phyloP scores from a whole-genome alignment of 371 early-diverging fungal genomes.

The Synchytrium microbalum region DNA sequence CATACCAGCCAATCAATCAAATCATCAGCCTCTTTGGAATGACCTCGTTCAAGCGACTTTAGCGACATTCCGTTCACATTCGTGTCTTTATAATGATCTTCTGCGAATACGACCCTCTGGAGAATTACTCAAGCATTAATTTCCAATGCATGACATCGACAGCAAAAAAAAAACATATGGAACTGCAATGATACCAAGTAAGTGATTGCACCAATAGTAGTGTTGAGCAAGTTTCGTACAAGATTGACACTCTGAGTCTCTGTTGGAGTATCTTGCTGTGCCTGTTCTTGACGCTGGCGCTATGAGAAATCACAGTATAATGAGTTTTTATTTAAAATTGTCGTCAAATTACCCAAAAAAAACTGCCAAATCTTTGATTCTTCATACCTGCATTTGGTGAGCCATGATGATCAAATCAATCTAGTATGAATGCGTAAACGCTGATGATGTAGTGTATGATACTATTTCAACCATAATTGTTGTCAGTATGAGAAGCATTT shows the following conservation, averaged over 20 bases:
- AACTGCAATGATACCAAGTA: conserved; percentile 20
- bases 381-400: background rate
- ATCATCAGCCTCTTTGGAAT: conserved; percentile 30
- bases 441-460: too few species aligned
- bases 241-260: conserved; percentile 22
- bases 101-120: conserved; percentile 27
- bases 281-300: background rate
- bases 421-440: too few species aligned
- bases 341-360: too few species aligned
- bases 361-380: too few species aligned
- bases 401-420: background rate
- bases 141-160: background rate
- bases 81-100: conserved; percentile 25
- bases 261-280: conserved; percentile 8
- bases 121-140: background rate
- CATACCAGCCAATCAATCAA: conserved; percentile 40
- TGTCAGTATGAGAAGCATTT: too few species aligned
- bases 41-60: conserved; percentile 24
- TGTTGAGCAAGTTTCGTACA: conserved; percentile 24
- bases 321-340: too few species aligned
- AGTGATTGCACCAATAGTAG: conserved; percentile 24
- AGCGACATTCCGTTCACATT: conserved; percentile 22
- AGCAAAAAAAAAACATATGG: background rate
- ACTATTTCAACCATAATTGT: too few species aligned
- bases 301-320: background rate